Evolutionary conservation across 2,329 filamentous ascomycete species (phyloP), one percentile per base, ranked within the genome.

Genomic region (Alternaria burnsii): DNA sequence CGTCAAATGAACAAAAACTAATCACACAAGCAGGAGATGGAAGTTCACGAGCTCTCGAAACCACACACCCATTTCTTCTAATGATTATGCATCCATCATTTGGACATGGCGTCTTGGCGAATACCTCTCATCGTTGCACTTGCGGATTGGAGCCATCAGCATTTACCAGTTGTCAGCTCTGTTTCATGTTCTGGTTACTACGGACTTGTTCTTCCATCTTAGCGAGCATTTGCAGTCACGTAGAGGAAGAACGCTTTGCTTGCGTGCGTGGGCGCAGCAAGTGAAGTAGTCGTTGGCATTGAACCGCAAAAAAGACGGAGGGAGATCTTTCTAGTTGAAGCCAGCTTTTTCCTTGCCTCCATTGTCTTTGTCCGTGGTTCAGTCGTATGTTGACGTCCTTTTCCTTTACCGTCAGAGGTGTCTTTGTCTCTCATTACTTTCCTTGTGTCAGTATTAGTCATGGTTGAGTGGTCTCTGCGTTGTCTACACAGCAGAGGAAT

Each of bases 61-160:
- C 94, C 97, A 76, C 97, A 99, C 85, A 99, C 95, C 72, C 95
- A 99, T 86, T 99, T 99, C 87, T 98, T 99, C 86, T 99, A 88
- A 94, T 73, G 77, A 79, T 76, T 74, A 76, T 77, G 76, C 76
- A 78, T 78, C 69, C 71, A 74, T 67, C 71, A 72, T 71, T 67
- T 76, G 73, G 76, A 76, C 74, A 75, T 76, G 76, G 77, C 76
- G 76, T 78, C 76, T 78, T 76, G 77, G 77, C 76, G 77, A 78
- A 77, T 67, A 72, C 64, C 61, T 71, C 72, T 65, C 67, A 70
- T 67, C 65, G 74, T 73, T 69, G 70, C 70, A 68, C 62, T 71
- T 74, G 69, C 72, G 73, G 66, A 71, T 74, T 71, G 73, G 67
- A 71, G 71, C 71, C 71, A 76, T 71, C 69, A 78, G 76, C 76